These are phyloP conservation scores for Phytophthora pinifolia DNA, from an alignment of 352 stramenopile genomes.

Conservation along the genomic window DNA sequence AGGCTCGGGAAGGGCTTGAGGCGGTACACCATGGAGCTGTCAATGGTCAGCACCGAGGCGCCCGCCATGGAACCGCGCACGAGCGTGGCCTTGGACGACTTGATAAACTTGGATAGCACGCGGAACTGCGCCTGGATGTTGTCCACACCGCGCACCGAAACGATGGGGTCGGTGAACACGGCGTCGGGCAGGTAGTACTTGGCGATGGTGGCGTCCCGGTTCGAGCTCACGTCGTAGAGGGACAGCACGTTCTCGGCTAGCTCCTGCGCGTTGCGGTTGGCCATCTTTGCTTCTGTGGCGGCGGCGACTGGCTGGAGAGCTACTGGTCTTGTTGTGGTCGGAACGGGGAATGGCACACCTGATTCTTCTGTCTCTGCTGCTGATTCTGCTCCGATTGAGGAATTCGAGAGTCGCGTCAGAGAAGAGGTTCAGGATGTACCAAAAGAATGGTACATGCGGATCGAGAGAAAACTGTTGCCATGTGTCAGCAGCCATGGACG, in stretches of 20 bases:
- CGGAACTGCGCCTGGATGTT: conserved; percentile 89
- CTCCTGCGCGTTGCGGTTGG: conserved; percentile 71
- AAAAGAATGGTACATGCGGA: no score
- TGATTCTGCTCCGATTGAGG: no score
- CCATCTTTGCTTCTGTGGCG: conserved; percentile 35
- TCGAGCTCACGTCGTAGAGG: conserved; percentile 78
- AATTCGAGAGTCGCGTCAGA: no score
- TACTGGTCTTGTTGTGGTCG: background rate
- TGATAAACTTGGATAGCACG: conserved; percentile 74
- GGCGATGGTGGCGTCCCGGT: conserved; percentile 70
- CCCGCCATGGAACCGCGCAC: conserved; percentile 84
- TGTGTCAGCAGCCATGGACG: no score
- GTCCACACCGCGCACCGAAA: conserved; percentile 68
- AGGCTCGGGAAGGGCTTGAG: conserved; percentile 75
- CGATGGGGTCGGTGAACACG: conserved; percentile 79
- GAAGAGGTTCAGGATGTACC: no score
- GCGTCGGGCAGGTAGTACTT: conserved; percentile 77
- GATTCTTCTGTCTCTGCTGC: no score
- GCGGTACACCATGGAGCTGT: conserved; percentile 75
- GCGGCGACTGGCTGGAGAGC: conserved; percentile 3
- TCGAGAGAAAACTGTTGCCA: no score
- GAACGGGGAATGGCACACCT: no score
- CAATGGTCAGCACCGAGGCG: conserved; percentile 75
- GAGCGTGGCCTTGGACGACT: conserved; percentile 73
- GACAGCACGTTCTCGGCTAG: conserved; percentile 80